phyloP scores from a whole-genome alignment of 176 grass and related monocot species.

The Saccharum officinarum region DNA sequence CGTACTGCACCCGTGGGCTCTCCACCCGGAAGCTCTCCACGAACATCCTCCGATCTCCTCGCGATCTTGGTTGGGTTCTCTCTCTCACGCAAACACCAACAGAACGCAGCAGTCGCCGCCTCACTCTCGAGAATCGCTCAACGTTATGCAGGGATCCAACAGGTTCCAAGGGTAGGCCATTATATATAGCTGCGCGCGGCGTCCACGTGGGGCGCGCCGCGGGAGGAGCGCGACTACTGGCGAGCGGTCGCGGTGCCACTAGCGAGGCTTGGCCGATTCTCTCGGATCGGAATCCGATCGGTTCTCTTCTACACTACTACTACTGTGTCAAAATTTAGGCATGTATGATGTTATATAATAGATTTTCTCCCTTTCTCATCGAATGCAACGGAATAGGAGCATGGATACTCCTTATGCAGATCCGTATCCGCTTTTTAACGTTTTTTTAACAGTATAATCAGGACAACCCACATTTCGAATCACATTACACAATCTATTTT shows the following conservation, averaged over 20 bases:
- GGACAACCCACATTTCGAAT: no score
- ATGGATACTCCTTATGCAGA: no score
- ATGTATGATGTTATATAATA: no score
- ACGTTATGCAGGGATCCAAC: not conserved
- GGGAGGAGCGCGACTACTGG: not conserved
- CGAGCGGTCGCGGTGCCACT: not conserved
- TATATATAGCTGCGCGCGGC: not conserved
- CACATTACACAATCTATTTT: no score
- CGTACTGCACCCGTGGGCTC: slow-evolving; percentile 69
- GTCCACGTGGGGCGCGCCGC: slow-evolving; percentile 2
- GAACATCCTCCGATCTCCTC: slow-evolving; percentile 42
- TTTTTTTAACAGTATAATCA: no score
- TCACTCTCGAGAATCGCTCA: not conserved
- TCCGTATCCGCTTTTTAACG: no score
- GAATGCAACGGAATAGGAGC: no score
- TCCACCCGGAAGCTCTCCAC: slow-evolving; percentile 80
- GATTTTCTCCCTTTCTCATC: no score
- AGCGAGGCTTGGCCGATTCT: not conserved
- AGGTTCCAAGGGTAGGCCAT: not conserved
- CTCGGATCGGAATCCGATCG: no score
- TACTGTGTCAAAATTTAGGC: no score
- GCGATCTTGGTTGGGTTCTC: no score
- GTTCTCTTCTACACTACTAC: no score
- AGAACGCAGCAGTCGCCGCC: not conserved
- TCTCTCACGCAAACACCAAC: not conserved